A percentile compares a stretch with the other conserved stretches of the same genome.
Evolutionary conservation across 495 filamentous ascomycete species (phyloP).

Genomic region (Amniculicola lignicola): DNA sequence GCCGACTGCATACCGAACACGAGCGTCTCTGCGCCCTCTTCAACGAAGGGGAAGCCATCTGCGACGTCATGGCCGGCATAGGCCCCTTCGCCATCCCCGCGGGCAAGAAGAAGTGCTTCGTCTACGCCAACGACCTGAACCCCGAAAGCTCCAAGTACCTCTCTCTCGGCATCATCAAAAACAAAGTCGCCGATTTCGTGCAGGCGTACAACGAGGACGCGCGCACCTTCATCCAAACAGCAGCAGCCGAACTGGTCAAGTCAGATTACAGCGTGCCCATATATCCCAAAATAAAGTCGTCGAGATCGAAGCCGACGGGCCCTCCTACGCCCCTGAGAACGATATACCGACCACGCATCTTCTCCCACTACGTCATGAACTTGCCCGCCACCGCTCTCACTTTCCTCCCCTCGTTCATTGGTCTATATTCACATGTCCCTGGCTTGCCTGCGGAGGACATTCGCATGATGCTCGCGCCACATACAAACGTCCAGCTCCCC

Average conservation of each 20-base stretch:
- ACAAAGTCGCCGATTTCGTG: slow-evolving; percentile 80
- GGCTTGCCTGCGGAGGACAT: slow-evolving; percentile 37
- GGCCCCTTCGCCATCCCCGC: slow-evolving; percentile 94
- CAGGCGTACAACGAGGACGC: slow-evolving; percentile 77
- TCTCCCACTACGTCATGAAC: slow-evolving; percentile 95
- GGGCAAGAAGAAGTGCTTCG: slow-evolving; percentile 83
- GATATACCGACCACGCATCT: slow-evolving; percentile 55
- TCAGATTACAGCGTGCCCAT: slow-evolving; percentile 32
- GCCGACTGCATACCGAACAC: slow-evolving; percentile 83
- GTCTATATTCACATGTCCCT: slow-evolving; percentile 57
- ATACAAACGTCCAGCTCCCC: slow-evolving; percentile 59
- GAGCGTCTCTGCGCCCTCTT: slow-evolving; percentile 74
- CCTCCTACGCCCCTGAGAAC: slow-evolving; percentile 23
- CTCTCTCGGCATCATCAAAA: slow-evolving; percentile 63
- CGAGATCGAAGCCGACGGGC: slow-evolving; percentile 26
- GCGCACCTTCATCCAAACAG: slow-evolving; percentile 68
- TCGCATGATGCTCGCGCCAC: slow-evolving; percentile 63
- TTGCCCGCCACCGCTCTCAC: slow-evolving; percentile 82
- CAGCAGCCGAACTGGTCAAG: slow-evolving; percentile 59
- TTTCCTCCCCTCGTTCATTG: slow-evolving; percentile 82
- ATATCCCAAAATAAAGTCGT: slow-evolving; percentile 14
- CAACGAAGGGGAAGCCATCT: slow-evolving; percentile 78
- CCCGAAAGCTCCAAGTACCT: slow-evolving; percentile 77
- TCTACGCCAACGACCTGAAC: slow-evolving; percentile 97
- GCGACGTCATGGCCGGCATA: slow-evolving; percentile 97